Evolutionary conservation across 768 basidiomycete genomes (phyloP).

Genomic region (Psilocybe sp.): DNA sequence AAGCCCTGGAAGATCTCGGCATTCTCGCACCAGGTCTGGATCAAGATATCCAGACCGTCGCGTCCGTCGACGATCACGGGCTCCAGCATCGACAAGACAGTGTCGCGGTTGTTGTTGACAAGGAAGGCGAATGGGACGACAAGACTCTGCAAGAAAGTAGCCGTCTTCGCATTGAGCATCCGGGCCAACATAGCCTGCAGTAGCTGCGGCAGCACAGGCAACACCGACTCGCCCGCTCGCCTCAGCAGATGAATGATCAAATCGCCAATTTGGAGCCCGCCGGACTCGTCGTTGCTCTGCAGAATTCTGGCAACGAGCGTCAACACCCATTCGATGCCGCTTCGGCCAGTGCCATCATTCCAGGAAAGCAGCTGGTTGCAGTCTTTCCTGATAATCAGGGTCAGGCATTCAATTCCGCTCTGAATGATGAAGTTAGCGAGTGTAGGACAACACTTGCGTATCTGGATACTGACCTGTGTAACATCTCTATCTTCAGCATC

Average conservation of each 20-base stretch:
- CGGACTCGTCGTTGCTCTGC: slow-evolving; percentile 82
- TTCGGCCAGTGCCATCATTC: slow-evolving; percentile 62
- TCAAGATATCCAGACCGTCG: slow-evolving; percentile 79
- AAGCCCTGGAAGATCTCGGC: slow-evolving; percentile 92
- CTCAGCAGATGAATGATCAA: slow-evolving; percentile 91
- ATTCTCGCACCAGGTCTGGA: slow-evolving; percentile 93
- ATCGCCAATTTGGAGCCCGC: slow-evolving; percentile 91
- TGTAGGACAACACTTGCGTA: background rate
- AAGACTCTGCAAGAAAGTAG: slow-evolving; percentile 91
- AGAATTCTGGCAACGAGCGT: slow-evolving; percentile 76
- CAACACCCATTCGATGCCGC: slow-evolving; percentile 75
- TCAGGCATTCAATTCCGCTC: slow-evolving; percentile 84
- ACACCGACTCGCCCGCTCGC: slow-evolving; percentile 73
- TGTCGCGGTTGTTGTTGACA: slow-evolving; percentile 81
- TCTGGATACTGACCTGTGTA: slow-evolving; percentile 52
- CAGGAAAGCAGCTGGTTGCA: slow-evolving; percentile 77
- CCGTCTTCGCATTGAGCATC: slow-evolving; percentile 83
- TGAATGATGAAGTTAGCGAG: slow-evolving; percentile 24
- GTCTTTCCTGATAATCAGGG: slow-evolving; percentile 84
- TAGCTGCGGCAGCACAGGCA: slow-evolving; percentile 85
- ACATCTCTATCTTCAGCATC: slow-evolving; percentile 84
- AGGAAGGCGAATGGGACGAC: slow-evolving; percentile 93
- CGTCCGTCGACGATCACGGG: slow-evolving; percentile 56
- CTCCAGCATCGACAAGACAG: slow-evolving; percentile 76
- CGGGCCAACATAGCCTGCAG: slow-evolving; percentile 80